A percentile compares a stretch with the other conserved stretches of the same genome.
Evolutionary conservation across 192 early-diverging fungal species (phyloP).

Genomic region (Coemansia sp.): DNA sequence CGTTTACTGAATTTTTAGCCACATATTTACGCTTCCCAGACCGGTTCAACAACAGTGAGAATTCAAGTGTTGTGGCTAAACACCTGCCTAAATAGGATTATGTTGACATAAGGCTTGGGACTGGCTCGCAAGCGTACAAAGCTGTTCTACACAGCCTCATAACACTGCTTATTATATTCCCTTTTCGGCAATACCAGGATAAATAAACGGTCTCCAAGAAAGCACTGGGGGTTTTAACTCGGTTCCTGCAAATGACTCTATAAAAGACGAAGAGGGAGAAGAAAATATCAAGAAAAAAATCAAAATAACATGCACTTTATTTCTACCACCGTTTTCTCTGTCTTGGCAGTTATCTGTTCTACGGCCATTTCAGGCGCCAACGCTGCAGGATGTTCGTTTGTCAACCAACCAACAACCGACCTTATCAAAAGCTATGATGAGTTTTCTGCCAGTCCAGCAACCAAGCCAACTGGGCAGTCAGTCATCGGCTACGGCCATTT

Average conservation of each 20-base stretch:
- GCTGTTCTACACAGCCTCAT: conserved; percentile 6
- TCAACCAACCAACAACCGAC: neutral
- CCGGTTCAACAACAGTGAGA: neutral
- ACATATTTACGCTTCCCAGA: neutral
- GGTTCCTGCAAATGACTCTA: no score
- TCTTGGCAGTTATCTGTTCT: neutral
- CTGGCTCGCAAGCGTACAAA: conserved; percentile 19
- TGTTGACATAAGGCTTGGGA: conserved; percentile 5
- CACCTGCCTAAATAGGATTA: neutral
- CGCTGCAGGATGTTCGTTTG: neutral
- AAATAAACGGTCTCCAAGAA: no score
- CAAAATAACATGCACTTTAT: neutral
- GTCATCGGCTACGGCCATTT: conserved; percentile 37
- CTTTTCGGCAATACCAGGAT: no score
- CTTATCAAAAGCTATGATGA: conserved; percentile 17
- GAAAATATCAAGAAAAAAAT: neutral
- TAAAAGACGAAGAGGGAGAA: no score
- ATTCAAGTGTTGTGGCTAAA: neutral
- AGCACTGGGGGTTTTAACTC: no score
- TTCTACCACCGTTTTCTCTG: neutral
- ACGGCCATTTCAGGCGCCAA: neutral
- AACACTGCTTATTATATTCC: neutral
- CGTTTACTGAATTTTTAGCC: neutral
- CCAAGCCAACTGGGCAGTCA: conserved; percentile 43
- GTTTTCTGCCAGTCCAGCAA: conserved; percentile 25